These are phyloP conservation scores for Suillus weaverae DNA, from an alignment of 768 basidiomycete species.

Conservation along the genomic window DNA sequence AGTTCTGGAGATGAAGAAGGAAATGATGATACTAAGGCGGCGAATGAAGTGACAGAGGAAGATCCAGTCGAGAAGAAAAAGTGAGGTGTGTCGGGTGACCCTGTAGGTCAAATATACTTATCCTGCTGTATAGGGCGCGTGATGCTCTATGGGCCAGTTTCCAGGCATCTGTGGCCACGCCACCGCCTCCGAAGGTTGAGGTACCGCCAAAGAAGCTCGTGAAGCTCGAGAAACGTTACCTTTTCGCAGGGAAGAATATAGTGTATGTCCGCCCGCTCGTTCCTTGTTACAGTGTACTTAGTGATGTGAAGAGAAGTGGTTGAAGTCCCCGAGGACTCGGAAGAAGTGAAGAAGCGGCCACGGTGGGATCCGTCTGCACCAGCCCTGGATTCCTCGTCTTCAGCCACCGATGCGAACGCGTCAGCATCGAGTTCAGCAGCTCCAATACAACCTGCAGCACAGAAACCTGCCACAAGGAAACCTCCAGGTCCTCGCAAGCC, in stretches of 20 bases:
- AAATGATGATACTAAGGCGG: slow-evolving; percentile 33
- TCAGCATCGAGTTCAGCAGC: background rate
- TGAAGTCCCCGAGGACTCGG: slow-evolving; percentile 70
- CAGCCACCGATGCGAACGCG: background rate
- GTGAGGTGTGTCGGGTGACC: slow-evolving; percentile 29
- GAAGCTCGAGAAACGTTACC: slow-evolving; percentile 66
- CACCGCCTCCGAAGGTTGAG: slow-evolving; percentile 22
- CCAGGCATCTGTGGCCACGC: slow-evolving; percentile 54
- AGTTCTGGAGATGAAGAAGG: slow-evolving; percentile 39
- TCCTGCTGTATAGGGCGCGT: slow-evolving; percentile 44
- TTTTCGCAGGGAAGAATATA: slow-evolving; percentile 77
- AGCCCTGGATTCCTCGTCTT: slow-evolving; percentile 9
- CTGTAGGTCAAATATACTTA: slow-evolving; percentile 7
- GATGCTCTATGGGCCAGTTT: slow-evolving; percentile 69
- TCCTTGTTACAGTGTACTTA: slow-evolving; percentile 3
- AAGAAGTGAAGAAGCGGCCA: slow-evolving; percentile 79
- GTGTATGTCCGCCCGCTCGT: slow-evolving; percentile 47
- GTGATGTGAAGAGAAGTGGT: slow-evolving; percentile 59
- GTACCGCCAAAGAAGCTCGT: slow-evolving; percentile 43
- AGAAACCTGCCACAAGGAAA: slow-evolving; percentile 27
- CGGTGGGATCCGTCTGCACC: slow-evolving; percentile 35
- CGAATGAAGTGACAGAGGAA: slow-evolving; percentile 27
- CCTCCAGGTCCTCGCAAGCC: slow-evolving; percentile 69
- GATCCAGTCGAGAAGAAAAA: slow-evolving; percentile 46
- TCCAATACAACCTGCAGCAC: background rate